phyloP scores from a whole-genome alignment of 495 filamentous ascomycete genomes.

The Daldinia childiae region DNA sequence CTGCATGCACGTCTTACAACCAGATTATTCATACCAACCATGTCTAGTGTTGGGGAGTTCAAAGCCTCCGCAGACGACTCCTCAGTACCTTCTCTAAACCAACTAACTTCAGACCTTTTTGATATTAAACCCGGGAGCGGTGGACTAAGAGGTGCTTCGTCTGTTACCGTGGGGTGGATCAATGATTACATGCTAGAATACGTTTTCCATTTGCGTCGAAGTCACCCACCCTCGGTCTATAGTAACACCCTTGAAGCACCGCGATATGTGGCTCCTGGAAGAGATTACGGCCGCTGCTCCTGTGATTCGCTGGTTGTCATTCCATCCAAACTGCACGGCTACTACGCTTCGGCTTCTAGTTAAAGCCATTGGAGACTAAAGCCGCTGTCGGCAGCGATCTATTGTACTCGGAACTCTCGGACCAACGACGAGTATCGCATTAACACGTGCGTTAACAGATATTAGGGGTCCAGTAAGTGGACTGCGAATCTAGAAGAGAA shows the following conservation, averaged over 20 bases:
- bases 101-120: background rate
- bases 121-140: constrained; percentile 17
- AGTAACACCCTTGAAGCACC: constrained; percentile 11
- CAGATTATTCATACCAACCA: constrained; percentile 23
- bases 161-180: background rate
- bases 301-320: constrained; percentile 29
- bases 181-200: constrained; percentile 20
- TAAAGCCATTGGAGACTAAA: constrained; percentile 27
- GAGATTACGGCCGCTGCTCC: constrained; percentile 18
- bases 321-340: constrained; percentile 26
- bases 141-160: constrained; percentile 11
- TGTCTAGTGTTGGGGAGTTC: background rate
- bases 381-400: constrained; percentile 27
- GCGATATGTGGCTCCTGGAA: constrained; percentile 19
- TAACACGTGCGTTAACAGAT: constrained; percentile 24
- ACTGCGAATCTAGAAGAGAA: constrained; percentile 12
- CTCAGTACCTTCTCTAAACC: constrained; percentile 1
- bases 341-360: constrained; percentile 30
- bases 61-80: constrained; percentile 21
- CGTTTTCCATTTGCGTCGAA: constrained; percentile 14
- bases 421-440: constrained; percentile 10
- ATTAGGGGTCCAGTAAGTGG: constrained; percentile 18
- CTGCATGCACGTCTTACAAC: constrained; percentile 26
- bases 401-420: constrained; percentile 35
- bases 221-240: constrained; percentile 25